Evolutionary conservation across 1,284 basidiomycete species (phyloP), one percentile per base, ranked within the genome.

Genomic region (Leccinum holopus): DNA sequence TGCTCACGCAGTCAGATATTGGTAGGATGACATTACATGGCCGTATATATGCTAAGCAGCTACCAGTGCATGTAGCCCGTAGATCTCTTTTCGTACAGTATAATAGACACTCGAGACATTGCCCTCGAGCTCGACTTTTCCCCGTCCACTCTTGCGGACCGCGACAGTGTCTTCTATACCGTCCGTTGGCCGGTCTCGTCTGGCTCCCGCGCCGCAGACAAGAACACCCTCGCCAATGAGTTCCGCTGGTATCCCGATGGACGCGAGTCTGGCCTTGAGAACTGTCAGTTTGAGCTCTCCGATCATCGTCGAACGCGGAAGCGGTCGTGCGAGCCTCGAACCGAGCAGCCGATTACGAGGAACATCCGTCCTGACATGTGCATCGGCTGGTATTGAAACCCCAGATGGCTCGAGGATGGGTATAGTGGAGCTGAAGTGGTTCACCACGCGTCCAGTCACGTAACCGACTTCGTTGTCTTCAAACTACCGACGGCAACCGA

Each of bases 391-490:
- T 16, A 77, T 65, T 25, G 77, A 71, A 44, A 77, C 70, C 16
- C 79, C 75, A n/a, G 80, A 57, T 76, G 76, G 88, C 71, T 91
- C 90, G 32, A 93, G 82, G 28, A 85, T 83, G 3, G 90, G 85
- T 67, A 89, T 83, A 25, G 83, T 84, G 53, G 94, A 94, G 65
- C 89, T 95, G 10, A 92, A 87, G 57, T 92, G 88, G 54, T 88
- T 86, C 5, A 90, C 83, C 33, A 98, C 87, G 30, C 91, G 86
- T 30, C 95, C 97, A 35, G 88, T 88, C 47, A 98, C 87, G 75
- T 91, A 95, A 18, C 92, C 94, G 49, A 99, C 91, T 75, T 98
- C 95, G 74, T 96, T 98, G 71, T 97, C 97, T 72, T 99, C 97
- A 72, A 98, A 97, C 92, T 97, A 51, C 18, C 66, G 55, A 59